Base-by-base conservation (phyloP, 306 rosid species). In the Glycine tomentella region DNA sequence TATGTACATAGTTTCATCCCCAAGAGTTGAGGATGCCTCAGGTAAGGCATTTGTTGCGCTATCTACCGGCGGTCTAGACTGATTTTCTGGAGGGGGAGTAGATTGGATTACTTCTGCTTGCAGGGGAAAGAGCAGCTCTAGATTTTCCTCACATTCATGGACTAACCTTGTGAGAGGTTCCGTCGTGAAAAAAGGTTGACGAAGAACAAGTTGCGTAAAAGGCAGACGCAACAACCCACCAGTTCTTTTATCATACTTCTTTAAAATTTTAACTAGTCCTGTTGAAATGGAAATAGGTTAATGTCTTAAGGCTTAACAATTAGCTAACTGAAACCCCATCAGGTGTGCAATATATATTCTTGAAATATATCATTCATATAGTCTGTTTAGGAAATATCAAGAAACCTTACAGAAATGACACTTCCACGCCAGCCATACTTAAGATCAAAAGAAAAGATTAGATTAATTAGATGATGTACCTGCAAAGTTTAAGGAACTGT, bases 401-500 rank as follows among this genome's bases (percentile, higher is more conserved):
- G 55, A 85, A 75, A 25, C 31, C 31, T 25, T 25, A 25, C 31
- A 25, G 31, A 25, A 25, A 25, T 25, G 31, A 25, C 31, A 25
- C 31, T 25, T 25, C 31, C 31, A 25, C 31, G 31, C 1, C 31
- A 25, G 31, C 31, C 31, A 25, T 25, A 25, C 31, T 25, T 25
- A 1, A 20, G 31, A 25, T 25, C 31, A 25, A 25, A 25, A 25
- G 31, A 25, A 25, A 25, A 25, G 31, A 51, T 14, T 8, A 20
- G 52, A 55, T 36, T 10, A 25, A 78, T 59, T 25, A 68, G 40
- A 75, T 66, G 66, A 12, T 46, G 33, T 87, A 93, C 99, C 99
- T 78, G 97, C 97, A 88, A 95, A 95, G 84, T 95, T 95, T 84
- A 95, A 82, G 80, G 98, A 95, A 80, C 99, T 95, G 80, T 93